Conservation (phyloP, 768 basidiomycete genomes). For the Steccherinum ochraceum region DNA sequence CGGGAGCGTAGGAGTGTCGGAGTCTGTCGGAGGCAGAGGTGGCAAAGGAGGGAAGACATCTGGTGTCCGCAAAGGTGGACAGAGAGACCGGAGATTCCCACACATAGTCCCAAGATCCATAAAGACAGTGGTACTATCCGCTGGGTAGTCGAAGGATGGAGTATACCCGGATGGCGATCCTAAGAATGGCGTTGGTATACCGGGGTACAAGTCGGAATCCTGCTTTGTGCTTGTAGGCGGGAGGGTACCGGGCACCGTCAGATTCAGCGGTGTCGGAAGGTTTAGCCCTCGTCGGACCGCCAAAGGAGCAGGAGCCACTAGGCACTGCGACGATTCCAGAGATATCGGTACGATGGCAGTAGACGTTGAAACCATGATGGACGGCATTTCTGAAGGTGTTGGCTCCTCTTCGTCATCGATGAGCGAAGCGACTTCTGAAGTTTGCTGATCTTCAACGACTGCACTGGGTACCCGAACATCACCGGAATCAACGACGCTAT, state of each 20-base stretch:
- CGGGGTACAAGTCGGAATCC: conserved; percentile 26
- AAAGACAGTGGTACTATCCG: conserved; percentile 10
- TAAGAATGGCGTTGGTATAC: conserved; percentile 37
- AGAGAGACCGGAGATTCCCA: conserved; percentile 26
- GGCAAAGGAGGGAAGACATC: conserved; percentile 12
- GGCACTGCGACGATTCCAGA: conserved; percentile 22
- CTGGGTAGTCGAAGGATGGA: conserved; percentile 20
- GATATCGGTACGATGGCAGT: conserved; percentile 20
- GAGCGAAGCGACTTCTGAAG: neutral
- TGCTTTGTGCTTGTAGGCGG: conserved; percentile 5
- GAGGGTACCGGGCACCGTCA: conserved; percentile 14
- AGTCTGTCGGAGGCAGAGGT: conserved; percentile 8
- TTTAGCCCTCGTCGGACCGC: conserved; percentile 35
- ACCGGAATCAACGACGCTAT: neutral
- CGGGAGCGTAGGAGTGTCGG: neutral
- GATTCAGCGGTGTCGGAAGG: conserved; percentile 23
- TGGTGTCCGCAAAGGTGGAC: conserved; percentile 19
- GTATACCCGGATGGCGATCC: conserved; percentile 29
- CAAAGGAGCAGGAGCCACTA: conserved; percentile 20
- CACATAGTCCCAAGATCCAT: conserved; percentile 33
- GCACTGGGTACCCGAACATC: neutral
- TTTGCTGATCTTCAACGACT: neutral
- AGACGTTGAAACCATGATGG: conserved; percentile 28
- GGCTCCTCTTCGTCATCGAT: neutral
- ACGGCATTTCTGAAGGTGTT: conserved; percentile 16